phyloP scores from a whole-genome alignment of 106 monocot genomes.

The Acanthochlamys bracteata region DNA sequence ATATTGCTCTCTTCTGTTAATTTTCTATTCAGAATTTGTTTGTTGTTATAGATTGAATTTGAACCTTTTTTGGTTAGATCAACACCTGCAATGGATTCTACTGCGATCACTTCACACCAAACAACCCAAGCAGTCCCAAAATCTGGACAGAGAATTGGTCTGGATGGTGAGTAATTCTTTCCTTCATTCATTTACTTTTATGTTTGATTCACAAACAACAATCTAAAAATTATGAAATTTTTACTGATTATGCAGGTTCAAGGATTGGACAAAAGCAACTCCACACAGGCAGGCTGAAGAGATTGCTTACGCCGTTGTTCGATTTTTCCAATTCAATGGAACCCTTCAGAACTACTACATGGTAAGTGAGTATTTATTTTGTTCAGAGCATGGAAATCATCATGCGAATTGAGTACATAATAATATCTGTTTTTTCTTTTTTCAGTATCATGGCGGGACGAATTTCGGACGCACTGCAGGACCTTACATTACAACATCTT shows the following conservation, averaged over 20 bases:
- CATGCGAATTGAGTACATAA: no score
- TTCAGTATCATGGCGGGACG: slow-evolving; percentile 72
- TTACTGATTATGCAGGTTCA: slow-evolving; percentile 27
- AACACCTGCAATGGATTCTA: slow-evolving; percentile 66
- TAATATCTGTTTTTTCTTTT: background rate
- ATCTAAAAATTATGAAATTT: background rate
- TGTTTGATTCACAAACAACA: background rate
- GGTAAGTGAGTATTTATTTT: slow-evolving; percentile 29
- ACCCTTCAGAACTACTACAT: slow-evolving; percentile 67
- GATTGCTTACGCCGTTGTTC: slow-evolving; percentile 45
- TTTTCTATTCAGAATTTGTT: background rate
- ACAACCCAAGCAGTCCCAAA: slow-evolving; percentile 44
- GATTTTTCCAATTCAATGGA: slow-evolving; percentile 49
- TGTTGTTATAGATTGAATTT: background rate
- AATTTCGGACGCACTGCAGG: slow-evolving; percentile 59
- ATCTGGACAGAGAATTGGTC: slow-evolving; percentile 84
- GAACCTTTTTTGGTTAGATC: slow-evolving; percentile 25
- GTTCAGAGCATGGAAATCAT: no score
- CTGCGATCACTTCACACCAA: slow-evolving; percentile 34
- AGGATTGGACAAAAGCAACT: slow-evolving; percentile 41
- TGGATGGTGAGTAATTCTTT: slow-evolving; percentile 38
- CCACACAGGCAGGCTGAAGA: slow-evolving; percentile 58
- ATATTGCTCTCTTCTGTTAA: background rate
- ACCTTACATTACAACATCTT: slow-evolving; percentile 62
- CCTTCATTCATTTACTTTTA: background rate